A percentile compares a stretch with the other conserved stretches of the same genome.
Conservation (phyloP, 805 yeast genomes). For the Tetrapisispora pingtungensis region DNA sequence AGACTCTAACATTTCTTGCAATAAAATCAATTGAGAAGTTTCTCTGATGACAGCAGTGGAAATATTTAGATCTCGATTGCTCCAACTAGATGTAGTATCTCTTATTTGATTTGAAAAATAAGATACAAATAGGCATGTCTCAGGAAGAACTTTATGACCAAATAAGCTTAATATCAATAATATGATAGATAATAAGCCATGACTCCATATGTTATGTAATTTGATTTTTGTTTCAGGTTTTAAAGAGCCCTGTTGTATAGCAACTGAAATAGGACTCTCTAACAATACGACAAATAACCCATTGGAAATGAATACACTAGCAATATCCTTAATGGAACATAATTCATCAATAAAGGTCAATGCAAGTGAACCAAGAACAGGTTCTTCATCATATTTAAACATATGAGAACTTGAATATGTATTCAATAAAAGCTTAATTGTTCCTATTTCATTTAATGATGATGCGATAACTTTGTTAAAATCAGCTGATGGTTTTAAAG, state of each 20-base stretch:
- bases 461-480: constrained; percentile 43
- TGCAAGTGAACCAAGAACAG: constrained; percentile 61
- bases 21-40: constrained; percentile 55
- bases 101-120: constrained; percentile 59
- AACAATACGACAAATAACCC: constrained; percentile 61
- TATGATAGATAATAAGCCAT: constrained; percentile 64
- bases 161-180: constrained; percentile 50
- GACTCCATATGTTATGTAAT: constrained; percentile 75
- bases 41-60: constrained; percentile 49
- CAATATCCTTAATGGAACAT: constrained; percentile 49
- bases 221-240: constrained; percentile 42
- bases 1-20: constrained; percentile 47
- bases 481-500: constrained; percentile 37
- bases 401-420: constrained; percentile 61
- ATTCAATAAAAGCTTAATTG: constrained; percentile 51
- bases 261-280: constrained; percentile 63
- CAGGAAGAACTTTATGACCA: constrained; percentile 55
- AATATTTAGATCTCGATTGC: constrained; percentile 32
- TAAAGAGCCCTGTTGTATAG: constrained; percentile 57
- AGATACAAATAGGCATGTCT: constrained; percentile 50
- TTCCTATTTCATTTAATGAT: constrained; percentile 45
- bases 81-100: constrained; percentile 60
- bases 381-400: constrained; percentile 50
- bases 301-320: constrained; percentile 50
- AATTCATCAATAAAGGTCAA: constrained; percentile 61